phyloP scores from a whole-genome alignment of 306 rosid species.

The Rosa rugosa region DNA sequence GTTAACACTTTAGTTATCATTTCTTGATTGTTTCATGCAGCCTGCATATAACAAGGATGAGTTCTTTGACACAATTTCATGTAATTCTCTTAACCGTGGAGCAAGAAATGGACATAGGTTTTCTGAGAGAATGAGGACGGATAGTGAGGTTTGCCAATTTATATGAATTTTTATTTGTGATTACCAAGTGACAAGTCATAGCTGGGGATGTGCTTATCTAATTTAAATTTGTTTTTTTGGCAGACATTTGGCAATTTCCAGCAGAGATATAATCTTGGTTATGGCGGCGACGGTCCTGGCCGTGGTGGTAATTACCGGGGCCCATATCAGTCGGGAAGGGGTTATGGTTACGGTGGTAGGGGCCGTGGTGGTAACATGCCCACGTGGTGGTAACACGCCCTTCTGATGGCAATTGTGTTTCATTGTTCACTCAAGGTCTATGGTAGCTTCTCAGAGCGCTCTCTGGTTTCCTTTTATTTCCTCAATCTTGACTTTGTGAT shows the following conservation, averaged over 20 bases:
- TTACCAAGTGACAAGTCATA: background rate
- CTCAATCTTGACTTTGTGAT: constrained; percentile 16
- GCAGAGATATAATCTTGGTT: constrained; percentile 39
- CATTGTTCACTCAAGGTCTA: constrained; percentile 4
- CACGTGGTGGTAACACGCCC: constrained; percentile 34
- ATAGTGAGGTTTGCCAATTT: constrained; percentile 51
- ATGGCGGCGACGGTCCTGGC: constrained; percentile 48
- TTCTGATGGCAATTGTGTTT: constrained; percentile 11
- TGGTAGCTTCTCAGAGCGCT: constrained; percentile 20
- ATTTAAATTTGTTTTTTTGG: background rate
- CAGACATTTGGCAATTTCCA: constrained; percentile 65
- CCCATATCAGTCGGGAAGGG: constrained; percentile 52
- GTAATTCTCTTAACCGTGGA: constrained; percentile 54
- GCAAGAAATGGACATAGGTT: constrained; percentile 49
- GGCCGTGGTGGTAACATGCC: constrained; percentile 43
- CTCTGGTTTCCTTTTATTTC: constrained; percentile 21
- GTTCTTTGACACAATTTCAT: constrained; percentile 76
- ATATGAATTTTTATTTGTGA: background rate
- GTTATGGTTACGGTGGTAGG: constrained; percentile 46
- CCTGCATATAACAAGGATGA: constrained; percentile 73
- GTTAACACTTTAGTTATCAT: constrained; percentile 15
- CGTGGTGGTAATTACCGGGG: constrained; percentile 42
- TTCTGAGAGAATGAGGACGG: constrained; percentile 48
- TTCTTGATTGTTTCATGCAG: constrained; percentile 44
- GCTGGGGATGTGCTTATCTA: constrained; percentile 1